Percentiles rank a stretch among this genome's conserved stretches.
These are phyloP conservation scores for Fusarium neocosmosporiellum DNA, from an alignment of 2,329 filamentous ascomycete genomes.

Conservation along the genomic window DNA sequence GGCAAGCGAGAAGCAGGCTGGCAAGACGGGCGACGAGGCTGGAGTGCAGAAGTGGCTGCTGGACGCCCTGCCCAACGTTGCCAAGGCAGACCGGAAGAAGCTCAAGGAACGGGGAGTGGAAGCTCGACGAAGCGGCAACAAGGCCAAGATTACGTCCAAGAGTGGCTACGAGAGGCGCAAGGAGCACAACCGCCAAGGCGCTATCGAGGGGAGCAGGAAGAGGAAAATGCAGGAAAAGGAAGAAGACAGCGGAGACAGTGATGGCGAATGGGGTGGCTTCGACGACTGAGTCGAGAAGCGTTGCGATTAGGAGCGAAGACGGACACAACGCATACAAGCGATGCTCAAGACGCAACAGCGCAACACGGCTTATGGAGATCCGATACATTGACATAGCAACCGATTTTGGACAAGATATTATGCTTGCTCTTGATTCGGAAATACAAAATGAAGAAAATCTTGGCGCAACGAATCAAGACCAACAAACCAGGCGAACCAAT, in stretches of 20 bases:
- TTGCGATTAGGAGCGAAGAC: neutral
- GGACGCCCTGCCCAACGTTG: slow-evolving; percentile 84
- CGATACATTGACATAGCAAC: neutral
- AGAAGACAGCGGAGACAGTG: slow-evolving; percentile 42
- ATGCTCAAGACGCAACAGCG: neutral
- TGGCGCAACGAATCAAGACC: neutral
- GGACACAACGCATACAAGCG: neutral
- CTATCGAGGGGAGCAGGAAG: slow-evolving; percentile 71
- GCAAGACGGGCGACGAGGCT: slow-evolving; percentile 62
- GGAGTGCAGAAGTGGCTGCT: slow-evolving; percentile 87
- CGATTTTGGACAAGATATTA: neutral
- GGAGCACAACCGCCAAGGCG: slow-evolving; percentile 74
- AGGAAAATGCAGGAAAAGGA: slow-evolving; percentile 54
- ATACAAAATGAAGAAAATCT: slow-evolving; percentile 11
- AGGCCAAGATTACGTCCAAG: slow-evolving; percentile 82
- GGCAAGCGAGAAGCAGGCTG: slow-evolving; percentile 78
- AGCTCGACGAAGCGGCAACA: slow-evolving; percentile 63
- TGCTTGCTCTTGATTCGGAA: neutral
- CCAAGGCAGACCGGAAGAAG: slow-evolving; percentile 85
- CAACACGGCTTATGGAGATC: neutral
- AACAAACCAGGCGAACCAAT: slow-evolving; percentile 4
- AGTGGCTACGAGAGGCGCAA: slow-evolving; percentile 78
- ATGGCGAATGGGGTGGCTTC: slow-evolving; percentile 61
- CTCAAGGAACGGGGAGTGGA: slow-evolving; percentile 86
- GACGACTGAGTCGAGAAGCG: slow-evolving; percentile 40